phyloP scores from a whole-genome alignment of 176 grass and related monocot species.

The Carex kokanica region DNA sequence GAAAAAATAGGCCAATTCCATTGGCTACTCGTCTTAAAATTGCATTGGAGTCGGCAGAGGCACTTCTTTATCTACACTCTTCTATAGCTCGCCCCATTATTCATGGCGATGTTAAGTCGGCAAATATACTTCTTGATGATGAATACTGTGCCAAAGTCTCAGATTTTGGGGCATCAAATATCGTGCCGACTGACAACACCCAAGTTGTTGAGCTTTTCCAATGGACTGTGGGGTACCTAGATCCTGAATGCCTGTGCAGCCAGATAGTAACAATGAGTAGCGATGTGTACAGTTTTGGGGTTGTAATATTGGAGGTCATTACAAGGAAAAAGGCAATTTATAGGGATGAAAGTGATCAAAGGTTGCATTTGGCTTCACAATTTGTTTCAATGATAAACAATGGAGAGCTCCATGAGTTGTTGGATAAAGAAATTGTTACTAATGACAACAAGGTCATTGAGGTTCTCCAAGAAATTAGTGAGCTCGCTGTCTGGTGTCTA shows the following conservation, averaged over 20 bases:
- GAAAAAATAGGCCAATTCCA: not conserved
- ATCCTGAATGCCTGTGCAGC: not conserved
- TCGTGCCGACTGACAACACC: not conserved
- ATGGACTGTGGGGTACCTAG: slow-evolving; percentile 22
- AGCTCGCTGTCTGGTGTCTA: slow-evolving; percentile 16
- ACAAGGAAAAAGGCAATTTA: slow-evolving; percentile 20
- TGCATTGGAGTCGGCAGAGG: slow-evolving; percentile 24
- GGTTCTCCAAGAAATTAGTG: slow-evolving; percentile 4
- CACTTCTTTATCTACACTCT: slow-evolving; percentile 30
- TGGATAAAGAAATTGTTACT: slow-evolving; percentile 30
- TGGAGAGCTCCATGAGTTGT: not conserved
- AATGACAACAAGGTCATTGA: not conserved
- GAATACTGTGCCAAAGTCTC: slow-evolving; percentile 9
- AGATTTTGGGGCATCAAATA: slow-evolving; percentile 27
- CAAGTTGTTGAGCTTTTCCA: not conserved
- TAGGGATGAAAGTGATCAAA: not conserved
- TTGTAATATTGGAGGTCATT: too few species aligned
- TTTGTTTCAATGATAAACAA: not conserved
- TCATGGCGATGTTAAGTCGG: slow-evolving; percentile 29
- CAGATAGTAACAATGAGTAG: slow-evolving; percentile 4
- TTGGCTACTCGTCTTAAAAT: slow-evolving; percentile 9
- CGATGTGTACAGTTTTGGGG: slow-evolving; percentile 34
- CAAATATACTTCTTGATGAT: slow-evolving; percentile 31
- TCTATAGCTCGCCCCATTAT: slow-evolving; percentile 24
- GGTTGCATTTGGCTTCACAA: slow-evolving; percentile 5